phyloP scores from a whole-genome alignment of 148 eudicot genomes.

The Oxyria digyna region DNA sequence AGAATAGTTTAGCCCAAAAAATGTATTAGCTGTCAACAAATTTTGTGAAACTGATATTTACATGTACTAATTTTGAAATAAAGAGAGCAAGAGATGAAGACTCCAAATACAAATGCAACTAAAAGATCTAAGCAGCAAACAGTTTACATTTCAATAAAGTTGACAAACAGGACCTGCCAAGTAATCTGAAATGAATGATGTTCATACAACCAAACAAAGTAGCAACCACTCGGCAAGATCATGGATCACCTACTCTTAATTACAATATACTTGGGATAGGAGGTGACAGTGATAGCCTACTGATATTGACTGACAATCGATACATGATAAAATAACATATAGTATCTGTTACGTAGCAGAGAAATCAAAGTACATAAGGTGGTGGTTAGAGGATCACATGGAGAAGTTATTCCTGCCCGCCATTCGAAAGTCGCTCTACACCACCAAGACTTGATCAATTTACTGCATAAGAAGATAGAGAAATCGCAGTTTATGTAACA shows the following conservation, averaged over 20 bases:
- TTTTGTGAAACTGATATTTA: no score
- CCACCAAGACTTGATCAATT: not conserved
- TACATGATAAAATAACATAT: not conserved
- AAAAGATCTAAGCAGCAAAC: not conserved
- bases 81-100: not conserved
- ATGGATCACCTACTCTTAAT: conserved; percentile 3
- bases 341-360: not conserved
- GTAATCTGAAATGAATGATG: not conserved
- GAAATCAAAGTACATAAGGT: not conserved
- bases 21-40: no score
- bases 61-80: not conserved
- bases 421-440: not conserved
- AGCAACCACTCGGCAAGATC: not conserved
- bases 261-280: not conserved
- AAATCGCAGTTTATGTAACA: not conserved
- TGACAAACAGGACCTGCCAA: not conserved
- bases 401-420: not conserved
- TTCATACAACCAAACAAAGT: not conserved
- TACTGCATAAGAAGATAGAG: not conserved
- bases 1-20: no score
- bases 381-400: not conserved
- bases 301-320: not conserved
- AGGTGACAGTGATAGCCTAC: not conserved
- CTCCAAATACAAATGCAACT: not conserved
- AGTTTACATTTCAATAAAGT: not conserved